phyloP scores from a whole-genome alignment of 176 grass and related monocot species.

The Aegilops umbellulata region DNA sequence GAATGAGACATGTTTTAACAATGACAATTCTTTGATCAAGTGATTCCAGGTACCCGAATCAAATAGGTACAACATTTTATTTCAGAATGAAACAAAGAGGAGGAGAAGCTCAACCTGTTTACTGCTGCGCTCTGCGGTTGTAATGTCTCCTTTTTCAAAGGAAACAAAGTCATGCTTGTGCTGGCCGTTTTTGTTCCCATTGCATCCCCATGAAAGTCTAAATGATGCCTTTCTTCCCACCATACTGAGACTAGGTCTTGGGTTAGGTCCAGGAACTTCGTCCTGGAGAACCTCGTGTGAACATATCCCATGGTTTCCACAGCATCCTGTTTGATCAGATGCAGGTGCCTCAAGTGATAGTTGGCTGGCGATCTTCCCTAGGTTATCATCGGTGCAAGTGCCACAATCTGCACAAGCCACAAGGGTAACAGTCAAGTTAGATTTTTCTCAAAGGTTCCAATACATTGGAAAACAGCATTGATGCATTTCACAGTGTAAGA shows the following conservation, averaged over 20 bases:
- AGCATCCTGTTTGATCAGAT: conserved; percentile 74
- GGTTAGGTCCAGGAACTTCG: conserved; percentile 53
- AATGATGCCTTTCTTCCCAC: conserved; percentile 81
- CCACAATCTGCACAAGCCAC: conserved; percentile 47
- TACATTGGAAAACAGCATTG: neutral
- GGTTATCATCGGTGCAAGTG: conserved; percentile 29
- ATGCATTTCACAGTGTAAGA: neutral
- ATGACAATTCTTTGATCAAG: neutral
- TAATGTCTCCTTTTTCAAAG: conserved; percentile 99
- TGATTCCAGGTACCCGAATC: neutral
- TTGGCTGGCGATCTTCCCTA: conserved; percentile 40
- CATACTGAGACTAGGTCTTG: conserved; percentile 60
- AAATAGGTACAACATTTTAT: neutral
- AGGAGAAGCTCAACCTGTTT: conserved; percentile 68
- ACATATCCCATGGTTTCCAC: conserved; percentile 95
- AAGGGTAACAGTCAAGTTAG: conserved; percentile 28
- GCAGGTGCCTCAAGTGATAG: conserved; percentile 29
- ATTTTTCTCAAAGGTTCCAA: neutral
- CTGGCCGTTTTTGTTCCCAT: conserved; percentile 89
- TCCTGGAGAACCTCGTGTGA: conserved; percentile 92
- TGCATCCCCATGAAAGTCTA: conserved; percentile 95
- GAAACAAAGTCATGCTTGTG: conserved; percentile 99
- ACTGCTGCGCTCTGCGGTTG: conserved; percentile 90
- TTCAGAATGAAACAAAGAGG: conserved; percentile 11
- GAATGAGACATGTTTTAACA: conserved; percentile 8